Base-by-base conservation (phyloP, 2,329 filamentous ascomycete species). In the Fusarium decemcellulare region DNA sequence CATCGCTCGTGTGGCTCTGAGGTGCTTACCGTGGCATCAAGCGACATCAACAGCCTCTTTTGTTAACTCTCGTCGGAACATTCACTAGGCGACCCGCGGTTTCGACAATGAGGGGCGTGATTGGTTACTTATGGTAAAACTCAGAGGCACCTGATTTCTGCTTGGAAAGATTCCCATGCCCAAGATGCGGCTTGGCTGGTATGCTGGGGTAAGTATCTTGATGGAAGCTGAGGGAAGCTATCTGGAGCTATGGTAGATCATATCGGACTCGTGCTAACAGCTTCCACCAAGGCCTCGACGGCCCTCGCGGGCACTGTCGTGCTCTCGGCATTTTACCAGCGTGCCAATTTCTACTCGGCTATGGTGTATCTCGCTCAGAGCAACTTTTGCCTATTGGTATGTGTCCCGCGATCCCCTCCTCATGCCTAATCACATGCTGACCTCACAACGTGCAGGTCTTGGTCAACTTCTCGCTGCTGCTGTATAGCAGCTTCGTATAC, bases 311-410 rank as follows among this genome's bases (percentile, higher is more conserved):
- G 90, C 71, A 89, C 90, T 74, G 94, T 97, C 63, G 87, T 98
- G 65, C 82, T 97, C 62, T 96, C 95, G 78, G 95, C 96, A 67
- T 95, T 98, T 81, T 92, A 96, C 77, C 93, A 98, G 83, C 90
- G 96, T 70, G 92, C 96, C 69, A 99, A 99, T 82, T 99, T 98
- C 86, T 99, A 99, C 84, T 97, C 95, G 58, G 95, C 96, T 72
- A 96, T 94, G 83, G 96, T 99, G 51, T 97, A 98, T 82, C 90
- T 99, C 53, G 93, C 95, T 42, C 95, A 98, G 82, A 98, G 94
- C 81, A 98, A 96, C 83, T 91, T 97, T 74, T 98, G 95, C 78
- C 85, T 98, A 56, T 93, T 98, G 89, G 93, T 96, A 80, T 73
- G 88, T 81, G 32, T 34, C 12, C 32, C 32, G 36, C 40, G 40